Conservation (phyloP, 2,329 filamentous ascomycete species). For the Neonectria faginata region DNA sequence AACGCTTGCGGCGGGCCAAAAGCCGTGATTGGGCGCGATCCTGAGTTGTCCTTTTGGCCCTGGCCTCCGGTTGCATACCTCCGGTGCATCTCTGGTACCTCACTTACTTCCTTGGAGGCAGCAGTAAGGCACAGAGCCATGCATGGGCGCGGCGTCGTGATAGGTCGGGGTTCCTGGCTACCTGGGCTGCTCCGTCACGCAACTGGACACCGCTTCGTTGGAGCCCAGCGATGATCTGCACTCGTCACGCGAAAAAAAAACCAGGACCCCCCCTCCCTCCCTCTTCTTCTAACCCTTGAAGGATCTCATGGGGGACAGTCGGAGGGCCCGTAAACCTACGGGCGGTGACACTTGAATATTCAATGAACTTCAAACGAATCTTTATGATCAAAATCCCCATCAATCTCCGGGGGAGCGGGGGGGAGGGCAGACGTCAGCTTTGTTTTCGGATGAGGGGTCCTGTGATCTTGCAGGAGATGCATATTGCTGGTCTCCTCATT, state of each 20-base stretch:
- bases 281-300: constrained; percentile 19
- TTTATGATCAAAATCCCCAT: constrained; percentile 4
- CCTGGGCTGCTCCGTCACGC: constrained; percentile 14
- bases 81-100: constrained; percentile 2
- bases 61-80: constrained; percentile 1
- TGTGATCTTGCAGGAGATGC: constrained; percentile 3
- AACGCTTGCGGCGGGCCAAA: constrained; percentile 5
- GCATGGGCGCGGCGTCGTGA: constrained; percentile 17
- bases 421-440: constrained; percentile 13
- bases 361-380: constrained; percentile 8
- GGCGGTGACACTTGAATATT: constrained; percentile 11
- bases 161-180: constrained; percentile 23
- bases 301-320: constrained; percentile 15
- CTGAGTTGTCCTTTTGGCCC: constrained; percentile 22
- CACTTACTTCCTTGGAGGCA: constrained; percentile 14
- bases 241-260: constrained; percentile 22
- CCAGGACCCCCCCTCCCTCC: constrained; percentile 26
- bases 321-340: constrained; percentile 15
- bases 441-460: constrained; percentile 6
- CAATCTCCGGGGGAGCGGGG: constrained; percentile 21
- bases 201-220: constrained; percentile 42
- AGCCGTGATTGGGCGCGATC: constrained; percentile 23
- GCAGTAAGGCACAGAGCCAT: constrained; percentile 15
- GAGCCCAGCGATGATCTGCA: constrained; percentile 40
- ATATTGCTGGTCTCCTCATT: neutral